Evolutionary conservation across 768 basidiomycete species (phyloP).

Genomic region (Solioccasus polychromus): DNA sequence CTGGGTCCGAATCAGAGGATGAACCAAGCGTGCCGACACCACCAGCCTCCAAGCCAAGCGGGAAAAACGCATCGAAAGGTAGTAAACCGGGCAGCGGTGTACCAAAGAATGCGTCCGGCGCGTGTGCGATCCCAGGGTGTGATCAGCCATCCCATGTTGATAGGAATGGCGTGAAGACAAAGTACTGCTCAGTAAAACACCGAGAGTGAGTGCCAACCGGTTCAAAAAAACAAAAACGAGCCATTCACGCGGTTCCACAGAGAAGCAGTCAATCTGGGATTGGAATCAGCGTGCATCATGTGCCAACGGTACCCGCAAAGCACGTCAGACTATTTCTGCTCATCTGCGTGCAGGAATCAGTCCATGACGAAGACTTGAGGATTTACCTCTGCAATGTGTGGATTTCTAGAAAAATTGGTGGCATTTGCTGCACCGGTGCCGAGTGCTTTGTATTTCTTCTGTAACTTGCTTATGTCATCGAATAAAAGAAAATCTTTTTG

Average conservation of each 20-base stretch:
- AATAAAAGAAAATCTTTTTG: background rate
- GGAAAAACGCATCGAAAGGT: conserved; percentile 8
- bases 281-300: conserved; percentile 60
- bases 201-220: conserved; percentile 50
- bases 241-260: conserved; percentile 31
- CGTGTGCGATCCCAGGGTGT: conserved; percentile 57
- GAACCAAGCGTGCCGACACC: conserved; percentile 11
- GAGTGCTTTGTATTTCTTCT: background rate
- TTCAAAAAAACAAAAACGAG: conserved; percentile 2
- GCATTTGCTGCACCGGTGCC: background rate
- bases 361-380: conserved; percentile 49
- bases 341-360: conserved; percentile 54
- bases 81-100: conserved; percentile 10
- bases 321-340: conserved; percentile 61
- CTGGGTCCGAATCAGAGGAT: conserved; percentile 24
- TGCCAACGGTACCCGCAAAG: conserved; percentile 60
- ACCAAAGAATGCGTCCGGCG: conserved; percentile 26
- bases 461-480: conserved; percentile 21
- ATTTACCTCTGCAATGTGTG: background rate
- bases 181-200: conserved; percentile 60
- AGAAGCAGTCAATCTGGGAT: conserved; percentile 53
- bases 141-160: conserved; percentile 55
- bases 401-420: background rate
- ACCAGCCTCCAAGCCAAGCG: conserved; percentile 4
- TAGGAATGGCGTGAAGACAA: conserved; percentile 45